Conservation (phyloP, 2,329 filamentous ascomycete species). For the Pezicula radicicola region DNA sequence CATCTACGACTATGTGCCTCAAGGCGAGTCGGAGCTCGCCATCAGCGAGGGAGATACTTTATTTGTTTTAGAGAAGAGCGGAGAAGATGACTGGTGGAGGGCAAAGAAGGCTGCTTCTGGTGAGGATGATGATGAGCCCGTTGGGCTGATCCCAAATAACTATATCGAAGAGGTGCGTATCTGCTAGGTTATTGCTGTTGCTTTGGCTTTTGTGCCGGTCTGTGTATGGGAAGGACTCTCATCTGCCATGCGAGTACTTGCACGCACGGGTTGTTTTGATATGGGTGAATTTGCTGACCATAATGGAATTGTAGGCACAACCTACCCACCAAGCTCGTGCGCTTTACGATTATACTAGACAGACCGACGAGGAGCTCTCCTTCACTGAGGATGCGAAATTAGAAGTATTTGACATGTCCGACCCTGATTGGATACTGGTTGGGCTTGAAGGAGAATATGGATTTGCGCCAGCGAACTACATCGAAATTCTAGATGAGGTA, state of each 20-base stretch:
- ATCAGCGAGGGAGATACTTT: slow-evolving; percentile 85
- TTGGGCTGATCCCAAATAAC: slow-evolving; percentile 73
- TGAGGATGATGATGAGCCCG: slow-evolving; percentile 32
- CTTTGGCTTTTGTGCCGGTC: not conserved
- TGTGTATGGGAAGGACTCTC: not conserved
- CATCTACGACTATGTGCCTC: slow-evolving; percentile 88
- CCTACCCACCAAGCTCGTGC: slow-evolving; percentile 73
- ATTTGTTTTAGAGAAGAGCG: slow-evolving; percentile 72
- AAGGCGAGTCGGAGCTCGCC: slow-evolving; percentile 80
- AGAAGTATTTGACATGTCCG: slow-evolving; percentile 82
- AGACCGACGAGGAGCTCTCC: slow-evolving; percentile 96
- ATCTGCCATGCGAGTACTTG: not conserved
- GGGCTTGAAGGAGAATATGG: slow-evolving; percentile 83
- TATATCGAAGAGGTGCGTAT: slow-evolving; percentile 84
- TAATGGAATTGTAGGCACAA: slow-evolving; percentile 47
- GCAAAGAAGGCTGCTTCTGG: slow-evolving; percentile 37
- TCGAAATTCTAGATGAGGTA: slow-evolving; percentile 59
- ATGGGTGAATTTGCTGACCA: slow-evolving; percentile 11
- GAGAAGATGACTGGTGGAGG: slow-evolving; percentile 81
- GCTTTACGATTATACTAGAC: slow-evolving; percentile 96
- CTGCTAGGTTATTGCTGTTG: not conserved
- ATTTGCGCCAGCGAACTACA: slow-evolving; percentile 95
- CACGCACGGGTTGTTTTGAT: not conserved
- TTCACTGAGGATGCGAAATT: slow-evolving; percentile 86
- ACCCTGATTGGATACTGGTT: slow-evolving; percentile 95